Percentiles rank a stretch among this genome's conserved stretches.
phyloP scores from a whole-genome alignment of 1,284 basidiomycete genomes.

The Microbotryum silenes-acaulis region DNA sequence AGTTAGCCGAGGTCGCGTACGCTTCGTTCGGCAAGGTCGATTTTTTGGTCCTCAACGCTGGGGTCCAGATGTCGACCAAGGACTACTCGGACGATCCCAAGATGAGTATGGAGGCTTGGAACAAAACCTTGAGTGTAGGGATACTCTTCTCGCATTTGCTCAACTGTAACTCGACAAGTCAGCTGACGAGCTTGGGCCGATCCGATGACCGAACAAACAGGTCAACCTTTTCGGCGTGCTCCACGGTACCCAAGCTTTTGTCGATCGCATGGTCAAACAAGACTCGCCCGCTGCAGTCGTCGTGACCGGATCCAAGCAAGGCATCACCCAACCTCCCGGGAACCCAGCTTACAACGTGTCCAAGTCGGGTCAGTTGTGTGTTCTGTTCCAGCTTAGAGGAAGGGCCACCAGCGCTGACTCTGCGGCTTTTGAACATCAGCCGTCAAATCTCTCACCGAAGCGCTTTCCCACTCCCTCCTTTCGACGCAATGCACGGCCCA shows the following conservation, averaged over 20 bases:
- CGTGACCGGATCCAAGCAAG: constrained; percentile 34
- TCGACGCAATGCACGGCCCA: constrained; percentile 24
- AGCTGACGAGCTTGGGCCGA: background rate
- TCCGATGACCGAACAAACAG: constrained; percentile 8
- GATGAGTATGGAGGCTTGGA: constrained; percentile 22
- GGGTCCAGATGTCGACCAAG: constrained; percentile 9
- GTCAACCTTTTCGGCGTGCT: constrained; percentile 35
- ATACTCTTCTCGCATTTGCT: too few species aligned
- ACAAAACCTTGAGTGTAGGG: constrained; percentile 1
- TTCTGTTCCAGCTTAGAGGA: background rate
- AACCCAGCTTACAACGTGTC: constrained; percentile 32
- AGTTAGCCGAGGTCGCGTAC: constrained; percentile 20
- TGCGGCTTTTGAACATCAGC: background rate
- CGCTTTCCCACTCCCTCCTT: constrained; percentile 24
- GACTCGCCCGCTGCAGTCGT: constrained; percentile 27
- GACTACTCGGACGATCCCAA: constrained; percentile 13
- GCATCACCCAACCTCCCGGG: constrained; percentile 35
- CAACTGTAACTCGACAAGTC: background rate
- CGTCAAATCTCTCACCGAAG: constrained; percentile 28
- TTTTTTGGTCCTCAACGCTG: constrained; percentile 34
- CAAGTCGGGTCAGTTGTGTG: constrained; percentile 14
- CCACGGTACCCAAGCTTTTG: constrained; percentile 32
- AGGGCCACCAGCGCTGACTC: background rate
- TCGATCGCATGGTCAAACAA: constrained; percentile 29
- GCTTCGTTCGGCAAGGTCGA: constrained; percentile 24